Percentiles rank a stretch among this genome's conserved stretches.
Evolutionary conservation across 306 rosid genomes (phyloP).

Genomic region (Oxytropis ochrocephala): DNA sequence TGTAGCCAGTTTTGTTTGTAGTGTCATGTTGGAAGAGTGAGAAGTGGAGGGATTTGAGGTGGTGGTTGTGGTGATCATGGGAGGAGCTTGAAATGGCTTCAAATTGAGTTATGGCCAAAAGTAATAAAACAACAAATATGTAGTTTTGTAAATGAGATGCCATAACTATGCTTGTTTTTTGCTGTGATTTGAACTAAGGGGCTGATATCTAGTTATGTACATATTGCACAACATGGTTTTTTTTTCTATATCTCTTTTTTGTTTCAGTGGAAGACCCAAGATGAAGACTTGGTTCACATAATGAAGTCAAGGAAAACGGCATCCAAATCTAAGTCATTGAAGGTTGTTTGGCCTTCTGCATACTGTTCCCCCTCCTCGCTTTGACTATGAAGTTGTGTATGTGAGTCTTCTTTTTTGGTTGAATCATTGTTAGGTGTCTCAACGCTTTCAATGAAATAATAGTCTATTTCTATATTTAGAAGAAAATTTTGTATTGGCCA

Average conservation of each 20-base stretch:
- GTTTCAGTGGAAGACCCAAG: too few species aligned
- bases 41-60: slow-evolving; percentile 57
- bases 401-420: too few species aligned
- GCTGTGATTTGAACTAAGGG: neutral
- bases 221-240: neutral
- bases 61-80: slow-evolving; percentile 11
- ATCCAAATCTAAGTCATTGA: too few species aligned
- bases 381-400: too few species aligned
- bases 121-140: slow-evolving; percentile 4
- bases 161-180: neutral
- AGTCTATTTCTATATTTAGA: too few species aligned
- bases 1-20: slow-evolving; percentile 60
- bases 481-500: too few species aligned
- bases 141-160: neutral
- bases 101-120: slow-evolving; percentile 16
- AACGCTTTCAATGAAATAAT: too few species aligned
- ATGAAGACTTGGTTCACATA: too few species aligned
- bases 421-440: too few species aligned
- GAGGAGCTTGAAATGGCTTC: slow-evolving; percentile 12
- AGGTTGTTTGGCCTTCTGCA: too few species aligned
- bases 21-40: slow-evolving; percentile 67
- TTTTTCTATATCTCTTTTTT: neutral
- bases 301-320: too few species aligned
- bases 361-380: too few species aligned
- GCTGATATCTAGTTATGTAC: neutral